A percentile compares a stretch with the other conserved stretches of the same genome.
Conservation (phyloP, 805 yeast genomes). For the Kurtzmaniella cleridarum region DNA sequence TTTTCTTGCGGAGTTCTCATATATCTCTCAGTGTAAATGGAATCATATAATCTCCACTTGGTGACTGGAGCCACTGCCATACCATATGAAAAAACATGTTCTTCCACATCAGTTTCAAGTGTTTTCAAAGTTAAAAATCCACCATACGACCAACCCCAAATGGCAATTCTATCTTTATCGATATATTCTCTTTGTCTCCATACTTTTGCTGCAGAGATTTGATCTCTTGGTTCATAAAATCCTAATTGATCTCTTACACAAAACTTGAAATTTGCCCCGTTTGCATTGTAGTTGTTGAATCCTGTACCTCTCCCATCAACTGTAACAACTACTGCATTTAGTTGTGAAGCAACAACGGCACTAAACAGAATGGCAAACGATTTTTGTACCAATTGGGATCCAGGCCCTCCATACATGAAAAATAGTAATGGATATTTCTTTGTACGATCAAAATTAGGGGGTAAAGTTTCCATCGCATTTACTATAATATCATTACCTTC, state of each 20-base stretch:
- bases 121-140: constrained; percentile 75
- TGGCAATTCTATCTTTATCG: constrained; percentile 51
- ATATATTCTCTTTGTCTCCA: constrained; percentile 65
- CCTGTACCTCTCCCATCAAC: constrained; percentile 99
- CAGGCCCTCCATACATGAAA: constrained; percentile 94
- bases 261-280: constrained; percentile 57
- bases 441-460: constrained; percentile 59
- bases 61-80: constrained; percentile 86
- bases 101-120: constrained; percentile 58
- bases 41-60: constrained; percentile 69
- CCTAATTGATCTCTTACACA: constrained; percentile 81
- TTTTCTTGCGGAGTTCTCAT: constrained; percentile 54
- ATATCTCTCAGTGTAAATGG: constrained; percentile 75
- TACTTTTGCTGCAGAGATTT: constrained; percentile 72
- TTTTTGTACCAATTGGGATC: constrained; percentile 75
- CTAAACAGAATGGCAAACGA: constrained; percentile 60
- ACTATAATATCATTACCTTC: constrained; percentile 42
- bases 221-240: constrained; percentile 77
- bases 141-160: constrained; percentile 91
- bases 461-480: constrained; percentile 73
- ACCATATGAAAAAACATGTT: constrained; percentile 59
- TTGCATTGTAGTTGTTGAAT: constrained; percentile 54
- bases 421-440: constrained; percentile 80
- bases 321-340: constrained; percentile 82
- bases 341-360: constrained; percentile 68